Percentiles rank a stretch among this genome's conserved stretches.
These are phyloP conservation scores for Solanum hybrid DNA, from an alignment of 305 asterid species.

Conservation along the genomic window DNA sequence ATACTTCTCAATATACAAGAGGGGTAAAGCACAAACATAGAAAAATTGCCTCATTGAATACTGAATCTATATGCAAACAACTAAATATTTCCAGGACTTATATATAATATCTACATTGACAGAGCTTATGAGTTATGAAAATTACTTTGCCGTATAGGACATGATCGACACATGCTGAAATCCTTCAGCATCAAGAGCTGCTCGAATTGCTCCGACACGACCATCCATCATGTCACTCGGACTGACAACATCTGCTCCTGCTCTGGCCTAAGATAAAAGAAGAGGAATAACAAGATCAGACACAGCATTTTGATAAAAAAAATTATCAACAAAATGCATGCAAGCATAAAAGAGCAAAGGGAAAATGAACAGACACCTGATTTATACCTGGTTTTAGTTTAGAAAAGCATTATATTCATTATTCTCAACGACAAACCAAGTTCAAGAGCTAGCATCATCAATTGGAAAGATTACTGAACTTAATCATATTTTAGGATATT, in stretches of 20 bases:
- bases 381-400: background rate
- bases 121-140: background rate
- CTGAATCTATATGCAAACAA: background rate
- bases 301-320: background rate
- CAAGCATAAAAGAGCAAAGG: background rate
- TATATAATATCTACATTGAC: background rate
- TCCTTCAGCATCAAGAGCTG: constrained; percentile 89
- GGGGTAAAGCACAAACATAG: background rate
- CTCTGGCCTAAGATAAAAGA: constrained; percentile 56
- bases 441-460: background rate
- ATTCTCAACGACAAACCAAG: background rate
- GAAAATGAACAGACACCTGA: background rate
- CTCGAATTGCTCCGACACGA: constrained; percentile 89
- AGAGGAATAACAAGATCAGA: background rate
- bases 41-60: background rate
- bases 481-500: background rate
- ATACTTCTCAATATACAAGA: background rate
- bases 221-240: constrained; percentile 99
- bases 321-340: background rate
- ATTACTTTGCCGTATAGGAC: constrained; percentile 96
- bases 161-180: constrained; percentile 84
- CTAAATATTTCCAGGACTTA: background rate
- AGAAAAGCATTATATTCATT: background rate
- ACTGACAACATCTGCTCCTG: constrained; percentile 96
- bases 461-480: background rate